Percentiles rank a stretch among this genome's conserved stretches.
These are phyloP conservation scores for Yarrowia phangngaensis DNA, from an alignment of 805 yeast genomes.

Conservation along the genomic window DNA sequence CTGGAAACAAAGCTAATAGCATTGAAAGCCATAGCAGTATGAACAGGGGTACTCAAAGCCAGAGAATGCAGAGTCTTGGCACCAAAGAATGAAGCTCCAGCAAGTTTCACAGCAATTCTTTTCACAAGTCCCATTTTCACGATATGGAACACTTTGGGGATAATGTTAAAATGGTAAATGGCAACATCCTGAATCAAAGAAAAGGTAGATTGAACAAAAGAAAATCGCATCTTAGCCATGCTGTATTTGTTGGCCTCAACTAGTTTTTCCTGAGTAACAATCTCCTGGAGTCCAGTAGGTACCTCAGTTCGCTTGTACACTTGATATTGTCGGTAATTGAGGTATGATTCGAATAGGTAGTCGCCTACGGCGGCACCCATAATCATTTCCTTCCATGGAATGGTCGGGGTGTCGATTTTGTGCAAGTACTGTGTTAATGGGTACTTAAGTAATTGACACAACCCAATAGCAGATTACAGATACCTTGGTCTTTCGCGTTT, in stretches of 20 bases:
- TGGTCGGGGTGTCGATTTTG: slow-evolving; percentile 58
- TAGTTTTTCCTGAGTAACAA: slow-evolving; percentile 69
- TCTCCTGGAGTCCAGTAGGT: slow-evolving; percentile 65
- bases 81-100: slow-evolving; percentile 64
- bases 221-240: slow-evolving; percentile 69
- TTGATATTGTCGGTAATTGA: slow-evolving; percentile 72
- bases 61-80: slow-evolving; percentile 41
- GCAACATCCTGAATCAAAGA: slow-evolving; percentile 54
- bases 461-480: no score
- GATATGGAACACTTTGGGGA: slow-evolving; percentile 60
- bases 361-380: slow-evolving; percentile 72
- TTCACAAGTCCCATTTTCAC: slow-evolving; percentile 42
- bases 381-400: slow-evolving; percentile 77
- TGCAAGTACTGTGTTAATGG: slow-evolving; percentile 12
- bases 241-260: slow-evolving; percentile 74
- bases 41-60: slow-evolving; percentile 42
- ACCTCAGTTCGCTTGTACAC: slow-evolving; percentile 55
- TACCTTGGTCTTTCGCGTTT: no score
- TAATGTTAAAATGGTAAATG: slow-evolving; percentile 55
- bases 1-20: slow-evolving; percentile 50
- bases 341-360: slow-evolving; percentile 67
- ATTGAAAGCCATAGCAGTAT: slow-evolving; percentile 62
- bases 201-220: slow-evolving; percentile 52
- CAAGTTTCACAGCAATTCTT: slow-evolving; percentile 32
- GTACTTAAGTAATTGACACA: no score